phyloP scores from a whole-genome alignment of 305 asterid genomes.

The Fraxinus nigra region DNA sequence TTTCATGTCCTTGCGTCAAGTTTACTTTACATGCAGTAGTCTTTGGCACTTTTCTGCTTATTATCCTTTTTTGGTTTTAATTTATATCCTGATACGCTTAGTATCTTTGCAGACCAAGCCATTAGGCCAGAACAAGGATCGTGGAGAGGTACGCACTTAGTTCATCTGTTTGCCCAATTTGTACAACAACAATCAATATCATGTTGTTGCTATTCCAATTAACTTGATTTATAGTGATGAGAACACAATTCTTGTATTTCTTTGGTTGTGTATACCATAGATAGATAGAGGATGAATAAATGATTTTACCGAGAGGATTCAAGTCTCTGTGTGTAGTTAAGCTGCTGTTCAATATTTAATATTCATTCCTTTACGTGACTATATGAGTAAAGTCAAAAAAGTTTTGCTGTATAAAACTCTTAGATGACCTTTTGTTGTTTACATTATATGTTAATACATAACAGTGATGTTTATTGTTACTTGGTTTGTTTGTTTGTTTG shows the following conservation, averaged over 20 bases:
- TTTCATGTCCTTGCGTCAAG: slow-evolving; percentile 4
- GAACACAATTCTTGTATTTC: neutral
- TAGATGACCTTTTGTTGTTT: neutral
- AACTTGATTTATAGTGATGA: neutral
- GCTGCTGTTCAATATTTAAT: neutral
- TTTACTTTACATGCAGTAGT: neutral
- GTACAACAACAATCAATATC: neutral
- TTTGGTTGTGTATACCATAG: neutral
- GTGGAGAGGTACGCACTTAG: slow-evolving; percentile 45
- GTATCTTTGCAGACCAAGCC: slow-evolving; percentile 41
- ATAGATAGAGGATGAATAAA: neutral
- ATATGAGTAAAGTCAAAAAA: neutral
- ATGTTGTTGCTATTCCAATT: slow-evolving; percentile 4
- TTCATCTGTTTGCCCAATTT: slow-evolving; percentile 10
- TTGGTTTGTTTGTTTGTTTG: no score
- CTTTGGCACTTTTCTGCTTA: neutral
- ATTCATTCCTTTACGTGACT: neutral
- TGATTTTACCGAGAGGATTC: neutral
- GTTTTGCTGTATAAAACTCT: neutral
- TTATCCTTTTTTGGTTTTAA: neutral
- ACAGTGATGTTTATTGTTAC: no score
- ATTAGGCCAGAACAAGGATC: slow-evolving; percentile 38
- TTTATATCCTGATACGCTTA: slow-evolving; percentile 6
- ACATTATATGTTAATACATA: neutral
- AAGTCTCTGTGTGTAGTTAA: neutral